phyloP scores from a whole-genome alignment of 352 stramenopile genomes.

The Globisporangium abappressorium region DNA sequence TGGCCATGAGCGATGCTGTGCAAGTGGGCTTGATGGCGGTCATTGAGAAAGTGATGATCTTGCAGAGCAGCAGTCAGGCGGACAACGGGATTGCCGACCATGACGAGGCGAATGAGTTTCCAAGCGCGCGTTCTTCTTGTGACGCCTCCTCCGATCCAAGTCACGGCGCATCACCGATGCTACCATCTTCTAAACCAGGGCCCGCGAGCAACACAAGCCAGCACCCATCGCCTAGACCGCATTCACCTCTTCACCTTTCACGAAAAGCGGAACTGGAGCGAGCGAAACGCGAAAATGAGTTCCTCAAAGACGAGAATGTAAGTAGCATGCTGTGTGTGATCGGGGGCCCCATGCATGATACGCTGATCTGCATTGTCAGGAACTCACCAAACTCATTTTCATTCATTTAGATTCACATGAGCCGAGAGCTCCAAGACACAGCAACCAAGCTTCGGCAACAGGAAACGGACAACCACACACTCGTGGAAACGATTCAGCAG shows the following conservation, averaged over 20 bases:
- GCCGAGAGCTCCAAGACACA: constrained; percentile 25
- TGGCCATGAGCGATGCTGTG: constrained; percentile 53
- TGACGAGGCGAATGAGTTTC: not conserved
- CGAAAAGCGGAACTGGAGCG: constrained; percentile 48
- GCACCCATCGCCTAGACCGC: not conserved
- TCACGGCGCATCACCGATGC: not conserved
- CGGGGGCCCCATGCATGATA: not conserved
- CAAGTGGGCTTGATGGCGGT: constrained; percentile 62
- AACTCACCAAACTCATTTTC: not conserved
- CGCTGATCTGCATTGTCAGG: not conserved
- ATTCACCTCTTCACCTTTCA: constrained; percentile 41
- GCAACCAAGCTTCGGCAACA: constrained; percentile 22
- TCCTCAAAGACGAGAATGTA: constrained; percentile 68
- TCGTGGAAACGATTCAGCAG: constrained; percentile 33
- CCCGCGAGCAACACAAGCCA: not conserved
- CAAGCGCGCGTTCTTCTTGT: not conserved
- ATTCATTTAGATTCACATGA: constrained; percentile 35
- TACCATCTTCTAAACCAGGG: not conserved
- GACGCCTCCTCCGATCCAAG: not conserved
- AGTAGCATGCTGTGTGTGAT: not conserved
- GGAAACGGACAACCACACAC: constrained; percentile 27
- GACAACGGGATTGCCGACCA: not conserved
- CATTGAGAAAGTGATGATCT: constrained; percentile 57
- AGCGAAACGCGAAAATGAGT: constrained; percentile 43
- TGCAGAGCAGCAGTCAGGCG: constrained; percentile 5